Percentiles rank a stretch among this genome's conserved stretches.
These are phyloP conservation scores for Alternaria brassicicola DNA, from an alignment of 2,329 filamentous ascomycete species.

Conservation along the genomic window DNA sequence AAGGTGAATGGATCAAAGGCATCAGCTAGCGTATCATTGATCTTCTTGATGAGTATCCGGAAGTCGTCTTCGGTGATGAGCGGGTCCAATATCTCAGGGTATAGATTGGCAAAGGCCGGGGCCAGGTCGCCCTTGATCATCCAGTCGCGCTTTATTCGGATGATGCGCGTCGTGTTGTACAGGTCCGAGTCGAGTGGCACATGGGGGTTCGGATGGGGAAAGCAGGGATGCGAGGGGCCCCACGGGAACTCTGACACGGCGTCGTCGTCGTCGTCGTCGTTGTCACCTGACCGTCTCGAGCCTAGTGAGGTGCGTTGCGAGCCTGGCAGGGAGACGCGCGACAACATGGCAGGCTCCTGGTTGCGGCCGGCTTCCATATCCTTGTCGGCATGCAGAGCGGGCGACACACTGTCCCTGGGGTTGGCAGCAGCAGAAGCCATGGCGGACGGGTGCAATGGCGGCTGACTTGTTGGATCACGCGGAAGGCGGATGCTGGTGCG, in stretches of 20 bases:
- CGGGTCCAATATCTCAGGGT: conserved; percentile 93
- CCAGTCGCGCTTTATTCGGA: conserved; percentile 91
- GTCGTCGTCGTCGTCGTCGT: conserved; percentile 46
- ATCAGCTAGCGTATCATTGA: conserved; percentile 78
- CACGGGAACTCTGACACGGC: conserved; percentile 71
- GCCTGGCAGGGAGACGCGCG: conserved; percentile 35
- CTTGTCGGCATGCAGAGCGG: conserved; percentile 16
- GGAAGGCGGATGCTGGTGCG: conserved; percentile 62
- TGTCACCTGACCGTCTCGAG: conserved; percentile 25
- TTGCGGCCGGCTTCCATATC: conserved; percentile 37
- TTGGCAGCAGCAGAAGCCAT: conserved; percentile 33
- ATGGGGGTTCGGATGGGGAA: conserved; percentile 90
- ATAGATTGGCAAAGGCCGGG: conserved; percentile 91
- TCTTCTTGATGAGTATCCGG: conserved; percentile 75
- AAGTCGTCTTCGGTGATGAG: conserved; percentile 87
- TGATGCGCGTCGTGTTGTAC: conserved; percentile 81
- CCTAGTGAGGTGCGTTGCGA: conserved; percentile 39
- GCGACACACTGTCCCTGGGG: conserved; percentile 16
- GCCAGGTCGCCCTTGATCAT: conserved; percentile 86
- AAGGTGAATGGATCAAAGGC: conserved; percentile 79
- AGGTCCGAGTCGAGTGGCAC: conserved; percentile 78
- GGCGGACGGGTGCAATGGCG: conserved; percentile 31
- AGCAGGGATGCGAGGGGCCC: conserved; percentile 94
- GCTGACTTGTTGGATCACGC: conserved; percentile 40
- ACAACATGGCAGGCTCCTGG: conserved; percentile 6